Evolutionary conservation across 2,329 filamentous ascomycete genomes (phyloP), one percentile per base, ranked within the genome.

Genomic region (Metarhizium guizhouense): DNA sequence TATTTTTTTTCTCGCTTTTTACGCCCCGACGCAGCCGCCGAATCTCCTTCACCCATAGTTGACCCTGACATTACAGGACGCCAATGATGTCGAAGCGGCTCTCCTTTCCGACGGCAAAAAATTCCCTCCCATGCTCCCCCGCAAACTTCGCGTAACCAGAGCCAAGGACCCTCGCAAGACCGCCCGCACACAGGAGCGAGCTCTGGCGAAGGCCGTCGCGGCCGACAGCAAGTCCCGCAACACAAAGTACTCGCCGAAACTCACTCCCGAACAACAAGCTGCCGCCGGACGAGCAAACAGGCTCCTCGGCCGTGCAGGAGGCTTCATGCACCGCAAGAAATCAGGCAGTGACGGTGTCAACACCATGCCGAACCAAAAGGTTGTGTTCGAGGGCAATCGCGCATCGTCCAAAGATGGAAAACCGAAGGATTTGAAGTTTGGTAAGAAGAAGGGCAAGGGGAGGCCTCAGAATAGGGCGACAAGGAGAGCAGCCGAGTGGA

Each of bases 101-200:
- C 80, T 99, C 13, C 80, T 95, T 43, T 83, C 93, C 58, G 82
- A 96, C 68, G 92, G 85, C 59, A 95, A 97, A 77, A 94, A 89
- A 64, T 97, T 92, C 66, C 91, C 93, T 16, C 93, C 93, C 18
- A 86, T 96, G 82, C 83, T 97, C n/a, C 93, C 93, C 10, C 85
- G 94, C 49, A 82, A 86, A 61, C 78, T 99, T 38, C 87, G 94
- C 54, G 92, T 99, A 50, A 87, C 84, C 51, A 85, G 94, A 58
- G 94, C 94, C 66, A 93, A 91, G 71, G 87, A 87, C 56, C 81
- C 80, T 40, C 78, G 80, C 65, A 83, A 83, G 70, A 84, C 81
- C 6, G 69, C 72, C 43, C 71, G 77, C 32, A 80, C 80, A 54
- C 60, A 75, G 62, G 61, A 69, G 63, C 62, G 65, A 54, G 48